Evolutionary conservation across 768 basidiomycete genomes (phyloP).

Genomic region (Mycena belliarum): DNA sequence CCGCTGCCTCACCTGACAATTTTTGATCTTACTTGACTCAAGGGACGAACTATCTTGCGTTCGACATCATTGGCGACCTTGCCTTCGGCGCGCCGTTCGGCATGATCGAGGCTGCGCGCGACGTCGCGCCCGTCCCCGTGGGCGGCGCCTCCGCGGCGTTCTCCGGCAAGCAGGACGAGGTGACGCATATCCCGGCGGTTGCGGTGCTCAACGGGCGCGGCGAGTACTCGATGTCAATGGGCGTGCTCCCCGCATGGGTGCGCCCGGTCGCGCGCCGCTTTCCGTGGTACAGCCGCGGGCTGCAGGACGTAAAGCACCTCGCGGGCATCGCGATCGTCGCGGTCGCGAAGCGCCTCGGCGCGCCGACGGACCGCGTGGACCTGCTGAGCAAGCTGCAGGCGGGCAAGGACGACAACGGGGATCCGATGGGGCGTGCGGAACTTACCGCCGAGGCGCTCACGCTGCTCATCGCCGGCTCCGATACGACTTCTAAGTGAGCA

Average conservation of each 20-base stretch:
- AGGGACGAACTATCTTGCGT: slow-evolving; percentile 59
- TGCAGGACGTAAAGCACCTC: slow-evolving; percentile 65
- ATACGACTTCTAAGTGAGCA: slow-evolving; percentile 89
- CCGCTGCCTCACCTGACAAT: not conserved
- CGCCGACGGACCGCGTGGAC: slow-evolving; percentile 74
- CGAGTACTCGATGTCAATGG: slow-evolving; percentile 84
- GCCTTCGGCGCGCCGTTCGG: slow-evolving; percentile 89
- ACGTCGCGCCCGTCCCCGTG: slow-evolving; percentile 69
- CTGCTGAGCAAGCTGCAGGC: slow-evolving; percentile 79
- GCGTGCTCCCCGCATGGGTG: slow-evolving; percentile 71
- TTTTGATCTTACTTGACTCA: not conserved
- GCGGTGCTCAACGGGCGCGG: slow-evolving; percentile 87
- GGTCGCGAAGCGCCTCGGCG: slow-evolving; percentile 72
- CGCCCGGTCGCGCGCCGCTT: slow-evolving; percentile 59
- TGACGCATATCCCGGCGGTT: slow-evolving; percentile 73
- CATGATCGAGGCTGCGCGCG: slow-evolving; percentile 76
- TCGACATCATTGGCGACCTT: slow-evolving; percentile 82
- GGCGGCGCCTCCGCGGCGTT: slow-evolving; percentile 56
- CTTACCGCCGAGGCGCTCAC: slow-evolving; percentile 88
- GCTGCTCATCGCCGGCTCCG: slow-evolving; percentile 84
- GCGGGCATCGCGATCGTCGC: slow-evolving; percentile 81
- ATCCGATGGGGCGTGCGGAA: slow-evolving; percentile 78
- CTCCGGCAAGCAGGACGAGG: slow-evolving; percentile 48
- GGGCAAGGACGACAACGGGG: slow-evolving; percentile 77
- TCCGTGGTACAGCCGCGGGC: slow-evolving; percentile 78